Base-by-base conservation (phyloP, 306 rosid species). In the Cucumis cinereus region DNA sequence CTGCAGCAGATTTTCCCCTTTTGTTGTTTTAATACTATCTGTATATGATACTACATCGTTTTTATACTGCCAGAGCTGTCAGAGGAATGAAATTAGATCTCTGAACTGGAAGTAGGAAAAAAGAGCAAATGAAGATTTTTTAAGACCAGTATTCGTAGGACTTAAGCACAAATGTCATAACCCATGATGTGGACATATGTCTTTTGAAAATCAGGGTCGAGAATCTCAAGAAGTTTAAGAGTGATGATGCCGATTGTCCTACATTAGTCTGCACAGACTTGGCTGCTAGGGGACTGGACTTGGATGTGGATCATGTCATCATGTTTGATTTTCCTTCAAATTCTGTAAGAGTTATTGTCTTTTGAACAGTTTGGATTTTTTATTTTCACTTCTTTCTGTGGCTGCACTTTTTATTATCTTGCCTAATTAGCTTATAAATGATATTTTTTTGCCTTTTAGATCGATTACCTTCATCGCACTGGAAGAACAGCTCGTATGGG, bases 401-500 rank as follows among this genome's bases (percentile, higher is more conserved):
- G 43, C 60, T 57, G 35, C 16, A 40, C 41, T 56, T 13, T 36
- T 49, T 20, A 45, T 75, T 50, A 45, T 53, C 23, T 16, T 56
- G 24, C 47, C 40, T 19, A 30, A 19, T 28, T 62, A 26, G 26
- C 69, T 47, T 6, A 4, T 71, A 15, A 47, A 24, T 71, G 36
- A 49, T 45, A 0, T 26, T 24, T 71, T 28, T 75, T 85, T 36
- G 8, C 53, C 61, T 77, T 78, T 53, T 77, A 93, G 98, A 89
- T 93, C 19, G 98, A 93, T 59, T 93, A 93, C 87, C 98, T 93
- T 83, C 98, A 93, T 77, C 93, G 98, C 83, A 93, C 98, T 0
- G 98, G 98, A 57, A 93, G 98, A 91, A 93, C 97, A 4, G 98
- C 98, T 78, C 98, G 98, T 10, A 93, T 93, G 98, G 97, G 98